Evolutionary conservation across 768 basidiomycete species (phyloP), one percentile per base, ranked within the genome.

Genomic region (Cubamyces lactineus): DNA sequence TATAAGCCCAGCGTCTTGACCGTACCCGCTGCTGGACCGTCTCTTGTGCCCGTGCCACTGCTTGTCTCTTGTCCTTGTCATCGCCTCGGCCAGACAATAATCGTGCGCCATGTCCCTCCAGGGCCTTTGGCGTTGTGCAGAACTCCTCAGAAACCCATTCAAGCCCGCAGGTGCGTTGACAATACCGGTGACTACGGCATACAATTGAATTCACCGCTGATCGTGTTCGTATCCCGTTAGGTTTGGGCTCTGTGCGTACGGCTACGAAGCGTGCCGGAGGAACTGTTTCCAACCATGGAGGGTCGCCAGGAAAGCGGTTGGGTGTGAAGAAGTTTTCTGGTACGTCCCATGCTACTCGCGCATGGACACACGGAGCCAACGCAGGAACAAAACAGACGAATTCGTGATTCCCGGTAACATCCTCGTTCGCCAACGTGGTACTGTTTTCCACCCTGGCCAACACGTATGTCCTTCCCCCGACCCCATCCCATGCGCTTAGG

Each of bases 211-310:
- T n/a, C 28, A 23, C 8, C 46, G n/a, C 47, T 26, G 12, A 24
- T 39, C 30, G 38, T 2, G 16, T 41, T 7, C 43, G 74, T 26
- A 17, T n/a, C 7, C 47, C 6, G 52, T 11, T 40, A 82, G 82
- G 76, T 38, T 57, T 77, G 69, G 87, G 88, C 30, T 84, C 94
- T 45, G 80, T 96, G 51, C 88, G 96, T 71, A 96, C 91, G 13
- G 95, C 97, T 39, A 98, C 97, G 59, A 99, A 99, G 76, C 87
- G 94, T 45, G 96, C 95, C 47, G 96, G 96, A 68, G 97, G 97
- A 42, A 92, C 90, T 8, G 90, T 95, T 2, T 87, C 90, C 74
- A 98, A 98, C 73, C 90, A 94, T 68, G 88, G 96, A 61, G 91
- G 92, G 62, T 95, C 94, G 0, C 89, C 94, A 13, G 97, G 97